Conservation (phyloP, 164 flowering plant species). For the Sedum album region DNA sequence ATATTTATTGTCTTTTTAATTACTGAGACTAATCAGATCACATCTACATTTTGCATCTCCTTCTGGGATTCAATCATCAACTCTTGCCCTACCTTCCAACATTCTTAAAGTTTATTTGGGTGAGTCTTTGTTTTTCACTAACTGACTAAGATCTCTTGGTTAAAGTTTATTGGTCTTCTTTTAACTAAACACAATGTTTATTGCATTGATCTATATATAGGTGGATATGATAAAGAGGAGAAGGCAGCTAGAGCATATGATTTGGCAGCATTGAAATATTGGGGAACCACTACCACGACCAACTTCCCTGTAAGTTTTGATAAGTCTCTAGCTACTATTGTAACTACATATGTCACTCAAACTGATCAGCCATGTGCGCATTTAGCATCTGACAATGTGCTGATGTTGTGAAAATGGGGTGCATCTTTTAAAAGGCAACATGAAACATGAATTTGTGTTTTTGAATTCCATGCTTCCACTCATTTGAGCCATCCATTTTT, state of each 20-base stretch:
- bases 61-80: slow-evolving; percentile 13
- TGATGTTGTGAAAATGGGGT: background rate
- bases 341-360: background rate
- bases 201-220: no score
- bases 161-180: background rate
- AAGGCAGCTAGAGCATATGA: slow-evolving; percentile 94
- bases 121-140: slow-evolving; percentile 22
- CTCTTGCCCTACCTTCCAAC: slow-evolving; percentile 19
- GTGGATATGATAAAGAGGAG: slow-evolving; percentile 97
- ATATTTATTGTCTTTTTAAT: background rate
- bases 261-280: slow-evolving; percentile 89
- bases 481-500: background rate
- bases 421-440: slow-evolving; percentile 1
- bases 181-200: no score
- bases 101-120: slow-evolving; percentile 69
- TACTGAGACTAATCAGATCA: background rate
- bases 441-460: slow-evolving; percentile 6
- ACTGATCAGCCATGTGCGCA: background rate
- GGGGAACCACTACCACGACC: slow-evolving; percentile 92
- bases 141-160: background rate
- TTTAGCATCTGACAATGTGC: background rate
- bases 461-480: background rate
- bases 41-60: slow-evolving; percentile 8
- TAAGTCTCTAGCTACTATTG: background rate
- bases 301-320: slow-evolving; percentile 61